Percentiles rank a stretch among this genome's conserved stretches.
Conservation (phyloP, 768 basidiomycete species). For the Naganishia vaughanmartiniae region DNA sequence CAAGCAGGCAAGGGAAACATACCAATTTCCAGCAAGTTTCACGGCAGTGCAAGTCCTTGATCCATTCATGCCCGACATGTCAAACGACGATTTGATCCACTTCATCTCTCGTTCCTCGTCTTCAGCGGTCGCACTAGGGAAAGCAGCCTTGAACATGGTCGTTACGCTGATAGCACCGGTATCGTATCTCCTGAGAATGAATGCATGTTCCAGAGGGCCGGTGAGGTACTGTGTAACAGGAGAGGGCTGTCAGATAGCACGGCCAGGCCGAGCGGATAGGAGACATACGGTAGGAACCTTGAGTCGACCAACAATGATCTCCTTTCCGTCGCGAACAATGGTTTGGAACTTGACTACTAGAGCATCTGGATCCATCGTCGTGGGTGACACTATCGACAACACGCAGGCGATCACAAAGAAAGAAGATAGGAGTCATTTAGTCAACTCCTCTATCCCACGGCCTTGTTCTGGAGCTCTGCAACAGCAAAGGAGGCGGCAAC, state of each 20-base stretch:
- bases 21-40: conserved; percentile 85
- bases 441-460: background rate
- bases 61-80: conserved; percentile 71
- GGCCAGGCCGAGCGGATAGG: background rate
- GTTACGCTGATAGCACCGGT: conserved; percentile 87
- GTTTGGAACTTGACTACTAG: conserved; percentile 80
- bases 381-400: background rate
- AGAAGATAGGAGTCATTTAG: background rate
- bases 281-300: conserved; percentile 77
- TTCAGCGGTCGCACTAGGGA: conserved; percentile 71
- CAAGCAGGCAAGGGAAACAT: conserved; percentile 56
- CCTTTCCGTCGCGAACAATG: conserved; percentile 77
- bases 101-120: conserved; percentile 75
- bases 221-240: conserved; percentile 52
- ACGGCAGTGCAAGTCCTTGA: conserved; percentile 64
- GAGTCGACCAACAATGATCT: conserved; percentile 82
- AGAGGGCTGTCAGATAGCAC: conserved; percentile 27
- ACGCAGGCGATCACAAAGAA: background rate
- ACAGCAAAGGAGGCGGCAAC: background rate
- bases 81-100: conserved; percentile 76
- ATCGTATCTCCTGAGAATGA: conserved; percentile 89
- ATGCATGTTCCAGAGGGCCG: conserved; percentile 69
- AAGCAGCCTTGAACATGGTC: conserved; percentile 94
- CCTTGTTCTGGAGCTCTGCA: too few species aligned
- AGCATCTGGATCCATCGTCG: conserved; percentile 38